A percentile compares a stretch with the other conserved stretches of the same genome.
These are phyloP conservation scores for Suillus weaverae DNA, from an alignment of 768 basidiomycete genomes.

Conservation along the genomic window DNA sequence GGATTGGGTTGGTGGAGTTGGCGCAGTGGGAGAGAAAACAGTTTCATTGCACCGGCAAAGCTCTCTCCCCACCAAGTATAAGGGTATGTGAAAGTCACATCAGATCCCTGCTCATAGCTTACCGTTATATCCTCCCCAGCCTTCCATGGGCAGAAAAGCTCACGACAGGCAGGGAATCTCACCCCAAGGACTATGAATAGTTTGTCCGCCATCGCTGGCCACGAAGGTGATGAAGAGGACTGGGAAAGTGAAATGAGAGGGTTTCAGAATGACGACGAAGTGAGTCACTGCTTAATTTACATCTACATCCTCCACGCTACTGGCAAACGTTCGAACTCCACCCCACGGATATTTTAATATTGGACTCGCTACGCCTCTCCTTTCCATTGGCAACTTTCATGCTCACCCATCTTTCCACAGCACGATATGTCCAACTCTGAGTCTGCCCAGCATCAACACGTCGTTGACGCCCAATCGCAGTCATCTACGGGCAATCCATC, in stretches of 20 bases:
- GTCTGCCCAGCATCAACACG: constrained; percentile 45
- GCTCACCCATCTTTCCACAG: constrained; percentile 22
- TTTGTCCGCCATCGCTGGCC: constrained; percentile 80
- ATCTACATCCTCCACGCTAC: constrained; percentile 6
- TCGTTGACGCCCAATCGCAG: constrained; percentile 49
- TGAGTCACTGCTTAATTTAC: constrained; percentile 30
- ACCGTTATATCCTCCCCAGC: constrained; percentile 35
- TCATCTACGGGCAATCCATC: constrained; percentile 41
- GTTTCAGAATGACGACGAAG: constrained; percentile 67
- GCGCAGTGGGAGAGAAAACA: constrained; percentile 81
- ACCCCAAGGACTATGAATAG: constrained; percentile 80
- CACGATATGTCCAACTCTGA: constrained; percentile 23
- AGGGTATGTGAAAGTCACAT: constrained; percentile 47
- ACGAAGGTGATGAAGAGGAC: constrained; percentile 86
- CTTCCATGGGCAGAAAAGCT: constrained; percentile 46
- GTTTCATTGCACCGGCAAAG: constrained; percentile 71
- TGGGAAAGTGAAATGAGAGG: constrained; percentile 72
- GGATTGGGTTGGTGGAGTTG: constrained; percentile 80
- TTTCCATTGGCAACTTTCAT: constrained; percentile 17
- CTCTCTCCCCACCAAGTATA: constrained; percentile 79
- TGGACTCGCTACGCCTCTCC: constrained; percentile 12
- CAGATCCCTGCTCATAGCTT: neutral
- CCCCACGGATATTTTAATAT: constrained; percentile 5
- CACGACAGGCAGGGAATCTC: constrained; percentile 56
- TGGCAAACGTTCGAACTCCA: neutral